Evolutionary conservation across 768 basidiomycete species (phyloP), one percentile per base, ranked within the genome.

Genomic region (Lactarius quietus): DNA sequence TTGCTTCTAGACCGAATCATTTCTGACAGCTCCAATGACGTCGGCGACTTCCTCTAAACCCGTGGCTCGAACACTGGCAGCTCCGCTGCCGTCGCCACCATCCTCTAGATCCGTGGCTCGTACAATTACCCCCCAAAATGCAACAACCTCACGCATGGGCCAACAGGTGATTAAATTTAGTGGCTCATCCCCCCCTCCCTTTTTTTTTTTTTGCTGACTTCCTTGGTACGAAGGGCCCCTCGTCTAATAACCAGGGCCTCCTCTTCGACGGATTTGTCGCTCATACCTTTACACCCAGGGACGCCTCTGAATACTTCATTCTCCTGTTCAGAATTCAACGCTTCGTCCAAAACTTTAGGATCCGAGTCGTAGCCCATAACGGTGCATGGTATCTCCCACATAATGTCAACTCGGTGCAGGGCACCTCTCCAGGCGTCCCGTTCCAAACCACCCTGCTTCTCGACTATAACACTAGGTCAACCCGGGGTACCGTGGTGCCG

Each of bases 371-470:
- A 17, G 36, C 43, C n/a, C 26, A 35, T 6, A 28, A 18, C 0
- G 56, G 59, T 3, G 36, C 12, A 10, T 65, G 64, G 64, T 61
- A 57, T 14, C 57, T 65, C 17, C 28, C 31, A 9, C 38, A 26
- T 3, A 51, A 57, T 7, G 10, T 20, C 1, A 51, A 43, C 8
- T 36, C 10, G 31, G 2, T 54, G 4, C 36, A 6, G 59, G 33
- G 51, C 1, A 26, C 54, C 1, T n/a, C 28, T 28, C 43, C 36
- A 38, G 59, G 55, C 31, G 12, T 15, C 7, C 53, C 59, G 6
- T 14, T 12, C 8, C 54, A n/a, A 61, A 5, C 35, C 17, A 5
- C 6, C 14, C 18, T 15, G 20, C 23, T 63, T 4, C 57, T 66
- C 14, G 65, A 66, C 36, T 43, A 31, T 20, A 26, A 8, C 38